phyloP scores from a whole-genome alignment of 345 rosid species.

The Capsella bursapastoris region DNA sequence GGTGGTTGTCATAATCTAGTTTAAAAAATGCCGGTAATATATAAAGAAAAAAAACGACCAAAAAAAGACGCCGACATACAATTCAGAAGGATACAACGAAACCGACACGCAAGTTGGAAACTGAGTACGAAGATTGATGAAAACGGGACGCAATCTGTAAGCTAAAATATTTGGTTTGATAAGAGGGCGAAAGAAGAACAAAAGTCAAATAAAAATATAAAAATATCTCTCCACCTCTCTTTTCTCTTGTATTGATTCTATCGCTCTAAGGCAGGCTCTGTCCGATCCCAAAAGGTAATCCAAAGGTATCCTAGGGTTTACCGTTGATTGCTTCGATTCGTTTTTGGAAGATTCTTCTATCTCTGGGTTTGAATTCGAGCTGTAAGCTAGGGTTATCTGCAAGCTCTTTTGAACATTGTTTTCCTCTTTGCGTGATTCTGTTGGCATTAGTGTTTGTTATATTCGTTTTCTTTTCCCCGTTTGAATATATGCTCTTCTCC shows the following conservation, averaged over 20 bases:
- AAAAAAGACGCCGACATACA: conserved; percentile 35
- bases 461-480: conserved; percentile 29
- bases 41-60: not conserved
- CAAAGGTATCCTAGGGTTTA: conserved; percentile 26
- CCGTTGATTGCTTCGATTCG: conserved; percentile 11
- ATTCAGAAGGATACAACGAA: conserved; percentile 12
- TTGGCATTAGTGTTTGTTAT: conserved; percentile 25
- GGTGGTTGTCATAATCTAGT: no score
- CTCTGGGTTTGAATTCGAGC: conserved; percentile 22
- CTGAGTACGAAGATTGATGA: not conserved
- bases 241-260: conserved; percentile 40
- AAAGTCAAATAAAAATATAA: conserved; percentile 24
- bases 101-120: conserved; percentile 41
- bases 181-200: conserved; percentile 9
- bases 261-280: conserved; percentile 32
- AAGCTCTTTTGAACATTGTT: conserved; percentile 33
- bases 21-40: no score
- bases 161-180: not conserved
- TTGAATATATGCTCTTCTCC: conserved; percentile 35
- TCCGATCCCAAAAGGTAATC: conserved; percentile 37
- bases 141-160: conserved; percentile 43
- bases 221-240: conserved; percentile 39
- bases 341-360: not conserved
- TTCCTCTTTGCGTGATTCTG: conserved; percentile 40
- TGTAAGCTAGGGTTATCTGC: conserved; percentile 36